phyloP scores from a whole-genome alignment of 768 basidiomycete species.

The Paxillus ammoniavirescens region DNA sequence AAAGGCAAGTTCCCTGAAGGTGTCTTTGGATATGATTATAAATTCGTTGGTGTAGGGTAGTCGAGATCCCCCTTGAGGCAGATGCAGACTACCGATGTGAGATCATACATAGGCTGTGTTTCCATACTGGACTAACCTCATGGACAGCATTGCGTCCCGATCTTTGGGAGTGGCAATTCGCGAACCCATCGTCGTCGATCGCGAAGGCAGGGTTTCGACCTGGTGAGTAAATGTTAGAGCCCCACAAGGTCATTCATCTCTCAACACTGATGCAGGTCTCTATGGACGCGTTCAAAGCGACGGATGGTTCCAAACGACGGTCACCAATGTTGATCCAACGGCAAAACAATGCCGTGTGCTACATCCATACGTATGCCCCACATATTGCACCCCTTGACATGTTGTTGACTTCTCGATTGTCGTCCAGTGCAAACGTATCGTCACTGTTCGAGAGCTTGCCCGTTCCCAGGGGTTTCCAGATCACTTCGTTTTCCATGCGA shows the following conservation, averaged over 20 bases:
- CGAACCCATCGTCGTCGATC: slow-evolving; percentile 57
- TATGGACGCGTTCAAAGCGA: slow-evolving; percentile 59
- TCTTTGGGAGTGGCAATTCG: slow-evolving; percentile 58
- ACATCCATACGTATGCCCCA: slow-evolving; percentile 54
- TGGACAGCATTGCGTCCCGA: slow-evolving; percentile 33
- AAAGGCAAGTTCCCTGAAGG: slow-evolving; percentile 43
- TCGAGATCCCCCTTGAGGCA: slow-evolving; percentile 54
- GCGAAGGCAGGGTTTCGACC: slow-evolving; percentile 51
- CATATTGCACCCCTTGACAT: not conserved
- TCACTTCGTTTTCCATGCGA: slow-evolving; percentile 58
- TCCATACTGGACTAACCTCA: not conserved
- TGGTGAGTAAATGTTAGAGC: slow-evolving; percentile 33
- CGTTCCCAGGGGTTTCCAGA: slow-evolving; percentile 84
- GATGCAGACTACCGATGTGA: slow-evolving; percentile 67
- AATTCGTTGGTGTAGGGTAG: slow-evolving; percentile 40
- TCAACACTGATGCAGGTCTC: slow-evolving; percentile 37
- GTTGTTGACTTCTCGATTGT: not conserved
- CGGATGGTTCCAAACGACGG: slow-evolving; percentile 66
- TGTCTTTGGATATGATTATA: not conserved
- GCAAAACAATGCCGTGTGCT: slow-evolving; percentile 75
- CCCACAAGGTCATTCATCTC: not conserved
- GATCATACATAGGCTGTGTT: slow-evolving; percentile 8
- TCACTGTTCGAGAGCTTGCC: slow-evolving; percentile 75
- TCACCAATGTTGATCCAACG: slow-evolving; percentile 76
- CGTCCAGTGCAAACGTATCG: slow-evolving; percentile 61